Conservation (phyloP, 768 basidiomycete genomes). For the Rhodocollybia butyracea region DNA sequence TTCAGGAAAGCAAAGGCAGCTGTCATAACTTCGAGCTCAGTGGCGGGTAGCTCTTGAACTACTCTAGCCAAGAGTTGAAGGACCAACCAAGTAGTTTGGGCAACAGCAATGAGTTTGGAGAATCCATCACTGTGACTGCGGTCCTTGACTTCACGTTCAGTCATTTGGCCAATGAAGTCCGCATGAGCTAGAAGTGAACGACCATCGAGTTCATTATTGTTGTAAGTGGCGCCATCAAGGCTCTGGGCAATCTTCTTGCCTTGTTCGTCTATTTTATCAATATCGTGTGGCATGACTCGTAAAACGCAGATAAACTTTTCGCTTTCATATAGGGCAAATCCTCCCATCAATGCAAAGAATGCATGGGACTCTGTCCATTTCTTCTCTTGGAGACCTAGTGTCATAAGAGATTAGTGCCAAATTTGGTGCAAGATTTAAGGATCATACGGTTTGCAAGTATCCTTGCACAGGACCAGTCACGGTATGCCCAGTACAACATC, state of each 20-base stretch:
- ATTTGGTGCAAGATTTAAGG: no score
- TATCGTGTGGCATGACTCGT: neutral
- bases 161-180: neutral
- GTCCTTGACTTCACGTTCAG: no score
- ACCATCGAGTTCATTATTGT: neutral
- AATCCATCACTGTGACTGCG: no score
- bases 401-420: no score
- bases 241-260: neutral
- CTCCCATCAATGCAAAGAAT: conserved; percentile 15
- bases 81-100: no score
- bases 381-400: no score
- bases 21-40: conserved; percentile 16
- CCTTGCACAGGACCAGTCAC: no score
- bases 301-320: neutral
- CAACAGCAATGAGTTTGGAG: no score
- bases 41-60: neutral
- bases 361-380: neutral
- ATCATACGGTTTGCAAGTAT: no score
- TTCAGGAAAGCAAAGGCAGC: conserved; percentile 18
- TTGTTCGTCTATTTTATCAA: neutral
- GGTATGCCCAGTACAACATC: no score
- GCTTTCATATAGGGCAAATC: conserved; percentile 11
- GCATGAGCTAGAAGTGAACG: neutral
- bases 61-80: conserved; percentile 11
- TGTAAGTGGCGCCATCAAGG: neutral